These are phyloP conservation scores for Chaetomium fimeti DNA, from an alignment of 495 filamentous ascomycete genomes.

Conservation along the genomic window DNA sequence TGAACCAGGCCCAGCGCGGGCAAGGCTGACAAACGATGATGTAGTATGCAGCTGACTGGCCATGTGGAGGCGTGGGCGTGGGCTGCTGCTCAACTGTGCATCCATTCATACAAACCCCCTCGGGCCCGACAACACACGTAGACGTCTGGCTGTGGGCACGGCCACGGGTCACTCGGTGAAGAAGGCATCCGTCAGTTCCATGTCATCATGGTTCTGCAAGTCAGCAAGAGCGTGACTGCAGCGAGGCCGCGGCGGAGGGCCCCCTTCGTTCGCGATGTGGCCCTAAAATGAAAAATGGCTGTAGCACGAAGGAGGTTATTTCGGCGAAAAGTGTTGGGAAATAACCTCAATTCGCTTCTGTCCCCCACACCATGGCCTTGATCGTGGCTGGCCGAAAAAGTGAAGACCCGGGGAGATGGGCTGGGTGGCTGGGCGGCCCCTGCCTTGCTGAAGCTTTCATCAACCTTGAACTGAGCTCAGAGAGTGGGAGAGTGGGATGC, in stretches of 20 bases:
- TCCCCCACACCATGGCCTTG: not conserved
- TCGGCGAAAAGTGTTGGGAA: not conserved
- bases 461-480: not conserved
- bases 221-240: slow-evolving; percentile 1
- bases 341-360: not conserved
- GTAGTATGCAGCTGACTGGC: too few species aligned
- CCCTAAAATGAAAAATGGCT: not conserved
- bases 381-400: not conserved
- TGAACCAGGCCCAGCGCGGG: not conserved
- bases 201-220: slow-evolving; percentile 3
- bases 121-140: too few species aligned
- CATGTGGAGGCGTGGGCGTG: too few species aligned
- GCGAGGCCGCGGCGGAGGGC: not conserved
- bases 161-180: not conserved
- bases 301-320: not conserved
- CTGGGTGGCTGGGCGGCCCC: not conserved
- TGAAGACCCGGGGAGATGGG: not conserved
- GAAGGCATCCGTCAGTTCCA: not conserved
- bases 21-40: not conserved
- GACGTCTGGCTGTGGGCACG: not conserved
- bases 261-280: not conserved
- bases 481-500: not conserved
- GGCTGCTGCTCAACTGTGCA: too few species aligned
- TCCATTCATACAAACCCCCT: too few species aligned
- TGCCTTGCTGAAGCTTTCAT: not conserved